Percentiles rank a stretch among this genome's conserved stretches.
Conservation (phyloP, 192 early-diverging fungal genomes). For the Glomus cerebriforme region DNA sequence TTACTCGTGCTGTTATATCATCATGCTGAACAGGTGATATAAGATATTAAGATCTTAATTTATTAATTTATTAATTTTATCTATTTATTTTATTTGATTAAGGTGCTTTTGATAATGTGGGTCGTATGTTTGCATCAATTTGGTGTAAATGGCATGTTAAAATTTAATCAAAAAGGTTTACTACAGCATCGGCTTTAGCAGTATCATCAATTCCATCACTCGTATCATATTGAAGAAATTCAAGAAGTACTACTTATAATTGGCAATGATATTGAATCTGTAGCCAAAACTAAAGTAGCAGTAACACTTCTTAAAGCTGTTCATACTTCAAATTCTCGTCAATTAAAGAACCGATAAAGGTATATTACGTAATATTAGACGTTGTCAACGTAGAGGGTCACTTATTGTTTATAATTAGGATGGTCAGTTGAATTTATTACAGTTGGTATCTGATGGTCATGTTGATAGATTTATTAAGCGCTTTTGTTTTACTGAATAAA, state of each 20-base stretch:
- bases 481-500: conserved; percentile 89
- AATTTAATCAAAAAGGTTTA: conserved; percentile 97
- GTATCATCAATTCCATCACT: conserved; percentile 88
- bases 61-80: not conserved
- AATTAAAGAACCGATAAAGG: conserved; percentile 95
- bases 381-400: conserved; percentile 94
- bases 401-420: conserved; percentile 95
- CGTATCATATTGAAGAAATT: conserved; percentile 89
- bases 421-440: conserved; percentile 97
- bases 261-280: conserved; percentile 72
- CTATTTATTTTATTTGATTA: not conserved
- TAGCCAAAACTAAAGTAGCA: conserved; percentile 93
- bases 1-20: conserved; percentile 97
- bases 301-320: conserved; percentile 86
- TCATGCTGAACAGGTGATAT: conserved; percentile 82
- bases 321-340: conserved; percentile 91
- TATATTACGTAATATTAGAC: conserved; percentile 94
- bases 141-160: conserved; percentile 99
- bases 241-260: conserved; percentile 94
- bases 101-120: conserved; percentile 99
- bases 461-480: conserved; percentile 95
- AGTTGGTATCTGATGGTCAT: conserved; percentile 97
- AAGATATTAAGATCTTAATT: too few relatives aligned
- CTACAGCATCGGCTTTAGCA: conserved; percentile 94
- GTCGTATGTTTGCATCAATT: conserved; percentile 98